phyloP scores from a whole-genome alignment of 192 early-diverging fungal genomes.

The Rhizoclosmatium globosum region DNA sequence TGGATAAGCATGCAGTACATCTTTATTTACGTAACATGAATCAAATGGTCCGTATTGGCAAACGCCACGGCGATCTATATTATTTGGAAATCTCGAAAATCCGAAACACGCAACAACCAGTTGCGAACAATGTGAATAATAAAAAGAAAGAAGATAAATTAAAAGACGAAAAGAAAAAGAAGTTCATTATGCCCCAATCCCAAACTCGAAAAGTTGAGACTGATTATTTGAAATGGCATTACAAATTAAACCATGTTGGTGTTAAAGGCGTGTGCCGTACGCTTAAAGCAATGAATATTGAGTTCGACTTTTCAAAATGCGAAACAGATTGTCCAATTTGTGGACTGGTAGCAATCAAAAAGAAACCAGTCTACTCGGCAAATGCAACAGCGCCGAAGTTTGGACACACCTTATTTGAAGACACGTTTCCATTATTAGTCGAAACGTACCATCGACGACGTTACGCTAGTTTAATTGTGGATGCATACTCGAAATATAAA shows the following conservation, averaged over 20 bases:
- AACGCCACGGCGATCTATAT: not conserved
- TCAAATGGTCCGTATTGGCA: not conserved
- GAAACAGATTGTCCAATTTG: no score
- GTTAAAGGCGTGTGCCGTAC: conserved; percentile 6
- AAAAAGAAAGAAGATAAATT: not conserved
- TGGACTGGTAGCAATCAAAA: no score
- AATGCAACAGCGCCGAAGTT: no score
- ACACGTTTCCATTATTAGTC: no score
- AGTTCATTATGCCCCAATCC: not conserved
- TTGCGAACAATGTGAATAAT: not conserved
- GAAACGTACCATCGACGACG: no score
- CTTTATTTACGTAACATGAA: not conserved
- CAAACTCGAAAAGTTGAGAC: not conserved
- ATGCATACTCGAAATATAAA: not conserved
- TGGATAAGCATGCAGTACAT: conserved; percentile 6
- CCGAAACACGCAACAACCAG: not conserved
- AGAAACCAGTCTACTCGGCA: no score
- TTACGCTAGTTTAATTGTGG: no score
- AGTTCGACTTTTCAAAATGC: no score
- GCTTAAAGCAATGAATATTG: no score
- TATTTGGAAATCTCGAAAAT: not conserved
- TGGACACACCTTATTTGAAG: no score
- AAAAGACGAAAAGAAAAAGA: conserved; percentile 15
- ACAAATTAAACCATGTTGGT: conserved; percentile 4
- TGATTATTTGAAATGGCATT: conserved; percentile 11